phyloP scores from a whole-genome alignment of 1,284 basidiomycete species.

The Microbotryomycetes sp. region DNA sequence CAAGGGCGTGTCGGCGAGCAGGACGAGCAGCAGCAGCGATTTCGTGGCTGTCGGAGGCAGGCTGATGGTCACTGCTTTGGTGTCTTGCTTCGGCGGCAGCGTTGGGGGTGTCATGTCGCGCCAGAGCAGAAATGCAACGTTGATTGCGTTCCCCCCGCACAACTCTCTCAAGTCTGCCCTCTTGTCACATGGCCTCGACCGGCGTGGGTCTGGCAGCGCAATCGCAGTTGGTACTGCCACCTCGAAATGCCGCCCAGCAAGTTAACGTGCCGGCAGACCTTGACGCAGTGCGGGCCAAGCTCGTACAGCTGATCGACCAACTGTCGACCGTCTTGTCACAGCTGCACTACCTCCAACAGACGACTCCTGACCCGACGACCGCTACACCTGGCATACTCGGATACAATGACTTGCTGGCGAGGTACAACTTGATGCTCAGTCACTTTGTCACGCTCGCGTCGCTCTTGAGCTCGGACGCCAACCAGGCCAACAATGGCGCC shows the following conservation, averaged over 20 bases:
- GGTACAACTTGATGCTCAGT: slow-evolving; percentile 20
- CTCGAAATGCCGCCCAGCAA: neutral
- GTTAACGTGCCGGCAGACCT: slow-evolving; percentile 5
- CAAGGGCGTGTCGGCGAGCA: slow-evolving; percentile 33
- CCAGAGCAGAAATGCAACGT: neutral
- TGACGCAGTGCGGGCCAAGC: slow-evolving; percentile 24
- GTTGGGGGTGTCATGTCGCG: neutral
- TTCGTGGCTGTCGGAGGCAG: neutral
- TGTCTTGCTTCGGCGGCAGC: neutral
- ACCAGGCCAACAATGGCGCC: neutral
- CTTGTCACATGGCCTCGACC: too few relatives aligned
- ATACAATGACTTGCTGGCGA: slow-evolving; percentile 15
- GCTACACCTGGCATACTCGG: slow-evolving; percentile 9
- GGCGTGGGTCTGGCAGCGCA: too few relatives aligned
- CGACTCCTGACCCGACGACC: slow-evolving; percentile 5
- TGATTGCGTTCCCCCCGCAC: neutral
- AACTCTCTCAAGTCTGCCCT: too few relatives aligned
- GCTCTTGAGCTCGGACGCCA: slow-evolving; percentile 6
- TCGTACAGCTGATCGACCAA: slow-evolving; percentile 25
- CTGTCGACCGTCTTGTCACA: slow-evolving; percentile 15
- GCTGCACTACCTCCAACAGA: slow-evolving; percentile 11
- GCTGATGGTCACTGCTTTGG: neutral
- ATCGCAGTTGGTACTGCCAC: neutral
- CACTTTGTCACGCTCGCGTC: slow-evolving; percentile 11
- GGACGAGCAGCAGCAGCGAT: slow-evolving; percentile 20